phyloP scores from a whole-genome alignment of 192 early-diverging fungal species.

The Blastocladiella britannica region DNA sequence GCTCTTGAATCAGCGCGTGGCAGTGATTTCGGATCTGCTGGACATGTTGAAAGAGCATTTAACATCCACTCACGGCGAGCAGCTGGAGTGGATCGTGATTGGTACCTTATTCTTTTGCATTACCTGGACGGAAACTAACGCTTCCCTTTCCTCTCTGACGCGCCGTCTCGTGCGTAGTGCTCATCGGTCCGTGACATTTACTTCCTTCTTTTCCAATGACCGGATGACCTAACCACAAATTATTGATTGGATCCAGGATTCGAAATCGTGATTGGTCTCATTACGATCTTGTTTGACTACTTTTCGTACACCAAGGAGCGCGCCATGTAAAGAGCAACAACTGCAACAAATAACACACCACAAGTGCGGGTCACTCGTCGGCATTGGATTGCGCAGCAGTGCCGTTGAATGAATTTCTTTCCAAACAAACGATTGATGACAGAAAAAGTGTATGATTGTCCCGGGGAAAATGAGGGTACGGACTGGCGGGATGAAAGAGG shows the following conservation, averaged over 20 bases:
- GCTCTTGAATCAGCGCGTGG: constrained; percentile 76
- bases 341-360: too few species aligned
- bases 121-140: constrained; percentile 10
- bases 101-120: too few species aligned
- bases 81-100: constrained; percentile 90
- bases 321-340: too few species aligned
- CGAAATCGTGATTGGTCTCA: constrained; percentile 52
- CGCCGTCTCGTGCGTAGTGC: constrained; percentile 1
- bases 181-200: constrained; percentile 7
- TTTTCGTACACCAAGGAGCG: too few species aligned
- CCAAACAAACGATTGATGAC: too few species aligned
- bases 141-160: not conserved
- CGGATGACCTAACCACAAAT: constrained; percentile 6
- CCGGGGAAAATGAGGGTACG: too few species aligned
- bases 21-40: constrained; percentile 41
- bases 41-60: constrained; percentile 61
- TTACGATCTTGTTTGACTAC: constrained; percentile 47
- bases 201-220: constrained; percentile 19
- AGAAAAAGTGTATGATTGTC: too few species aligned
- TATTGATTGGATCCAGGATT: constrained; percentile 8
- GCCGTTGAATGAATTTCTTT: too few species aligned
- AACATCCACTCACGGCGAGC: constrained; percentile 72
- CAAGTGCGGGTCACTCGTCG: too few species aligned
- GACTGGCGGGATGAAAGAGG: too few species aligned
- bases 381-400: too few species aligned